A percentile compares a stretch with the other conserved stretches of the same genome.
Evolutionary conservation across 1,284 basidiomycete species (phyloP).

Genomic region (Hortiboletus rubellus): DNA sequence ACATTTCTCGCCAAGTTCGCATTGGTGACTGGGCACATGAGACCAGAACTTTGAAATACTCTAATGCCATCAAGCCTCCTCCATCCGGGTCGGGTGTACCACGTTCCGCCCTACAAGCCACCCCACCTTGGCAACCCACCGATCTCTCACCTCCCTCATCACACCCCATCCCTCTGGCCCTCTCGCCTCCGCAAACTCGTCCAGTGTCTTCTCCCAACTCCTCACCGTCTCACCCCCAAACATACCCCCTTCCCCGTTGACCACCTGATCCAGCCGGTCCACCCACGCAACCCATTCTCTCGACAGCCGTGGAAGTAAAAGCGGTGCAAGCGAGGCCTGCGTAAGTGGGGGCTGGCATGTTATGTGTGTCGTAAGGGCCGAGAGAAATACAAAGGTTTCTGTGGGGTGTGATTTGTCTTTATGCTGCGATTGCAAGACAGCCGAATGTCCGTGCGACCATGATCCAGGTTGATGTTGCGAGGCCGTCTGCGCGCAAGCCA

Average conservation of each 20-base stretch:
- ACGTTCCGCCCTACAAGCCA: slow-evolving; percentile 68
- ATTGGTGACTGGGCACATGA: too few species aligned
- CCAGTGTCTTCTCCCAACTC: slow-evolving; percentile 66
- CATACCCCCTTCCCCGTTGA: slow-evolving; percentile 75
- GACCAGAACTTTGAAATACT: too few species aligned
- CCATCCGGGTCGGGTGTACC: slow-evolving; percentile 49
- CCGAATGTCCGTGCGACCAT: slow-evolving; percentile 41
- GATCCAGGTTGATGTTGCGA: slow-evolving; percentile 28
- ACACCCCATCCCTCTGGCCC: slow-evolving; percentile 47
- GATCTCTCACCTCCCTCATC: slow-evolving; percentile 62
- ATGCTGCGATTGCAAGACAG: slow-evolving; percentile 49
- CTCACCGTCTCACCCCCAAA: slow-evolving; percentile 68
- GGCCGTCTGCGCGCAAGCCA: slow-evolving; percentile 33
- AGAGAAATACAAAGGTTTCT: slow-evolving; percentile 71
- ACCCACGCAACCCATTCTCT: slow-evolving; percentile 80
- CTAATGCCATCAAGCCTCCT: slow-evolving; percentile 34
- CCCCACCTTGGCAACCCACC: slow-evolving; percentile 71
- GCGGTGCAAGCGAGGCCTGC: slow-evolving; percentile 55
- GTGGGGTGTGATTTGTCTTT: slow-evolving; percentile 65
- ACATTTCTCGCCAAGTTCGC: too few species aligned
- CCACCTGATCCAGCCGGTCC: slow-evolving; percentile 61
- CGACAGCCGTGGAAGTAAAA: slow-evolving; percentile 58
- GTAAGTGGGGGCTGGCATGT: slow-evolving; percentile 65
- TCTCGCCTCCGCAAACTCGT: slow-evolving; percentile 59
- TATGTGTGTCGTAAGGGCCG: slow-evolving; percentile 65